phyloP scores from a whole-genome alignment of 2,329 filamentous ascomycete species.

The Fusarium sp. region DNA sequence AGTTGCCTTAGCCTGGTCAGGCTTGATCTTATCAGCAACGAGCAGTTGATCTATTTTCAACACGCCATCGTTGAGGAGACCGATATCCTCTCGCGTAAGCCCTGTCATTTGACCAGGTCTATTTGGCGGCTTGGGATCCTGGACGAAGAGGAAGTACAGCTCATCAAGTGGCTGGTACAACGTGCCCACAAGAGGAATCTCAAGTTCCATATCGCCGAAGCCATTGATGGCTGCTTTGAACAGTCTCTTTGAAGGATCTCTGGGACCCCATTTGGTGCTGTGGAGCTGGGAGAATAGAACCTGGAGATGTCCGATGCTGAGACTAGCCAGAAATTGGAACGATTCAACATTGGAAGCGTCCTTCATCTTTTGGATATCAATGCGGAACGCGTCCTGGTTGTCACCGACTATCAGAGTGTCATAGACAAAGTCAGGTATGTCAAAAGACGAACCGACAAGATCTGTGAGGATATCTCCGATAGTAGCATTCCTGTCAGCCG shows the following conservation, averaged over 20 bases:
- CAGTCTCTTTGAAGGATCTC: constrained; percentile 27
- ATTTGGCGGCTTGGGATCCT: not conserved
- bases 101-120: not conserved
- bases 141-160: not conserved
- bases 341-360: not conserved
- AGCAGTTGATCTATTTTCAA: not conserved
- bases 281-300: constrained; percentile 24
- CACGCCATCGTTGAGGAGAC: not conserved
- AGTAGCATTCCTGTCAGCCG: not conserved
- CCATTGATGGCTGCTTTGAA: constrained; percentile 16
- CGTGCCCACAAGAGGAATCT: not conserved
- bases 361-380: not conserved
- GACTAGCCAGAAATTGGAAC: constrained; percentile 17
- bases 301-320: constrained; percentile 9
- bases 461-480: constrained; percentile 13
- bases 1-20: not conserved
- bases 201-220: not conserved
- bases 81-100: not conserved
- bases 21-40: constrained; percentile 3
- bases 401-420: not conserved
- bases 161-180: not conserved
- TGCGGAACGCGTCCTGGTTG: not conserved
- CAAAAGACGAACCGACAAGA: not conserved
- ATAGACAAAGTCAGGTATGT: constrained; percentile 17
- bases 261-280: constrained; percentile 2